Percentiles rank a stretch among this genome's conserved stretches.
Conservation (phyloP, 768 basidiomycete species). For the Candolleomyces aberdarensis region DNA sequence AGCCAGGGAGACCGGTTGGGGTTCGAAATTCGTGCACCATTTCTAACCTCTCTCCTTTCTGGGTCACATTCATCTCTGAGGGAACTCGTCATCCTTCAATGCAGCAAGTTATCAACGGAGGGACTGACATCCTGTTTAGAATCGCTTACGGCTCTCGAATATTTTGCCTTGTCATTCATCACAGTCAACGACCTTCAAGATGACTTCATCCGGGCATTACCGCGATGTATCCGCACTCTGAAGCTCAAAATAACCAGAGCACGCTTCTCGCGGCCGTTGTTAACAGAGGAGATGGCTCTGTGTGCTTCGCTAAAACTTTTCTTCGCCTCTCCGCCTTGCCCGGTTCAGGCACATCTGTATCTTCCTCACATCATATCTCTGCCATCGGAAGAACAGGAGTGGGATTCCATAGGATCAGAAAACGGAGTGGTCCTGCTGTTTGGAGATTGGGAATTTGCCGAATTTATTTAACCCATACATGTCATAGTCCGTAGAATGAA, state of each 20-base stretch:
- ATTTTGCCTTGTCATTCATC: constrained; percentile 32
- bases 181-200: constrained; percentile 31
- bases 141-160: constrained; percentile 24
- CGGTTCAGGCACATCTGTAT: neutral
- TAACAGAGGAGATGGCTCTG: constrained; percentile 28
- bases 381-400: neutral
- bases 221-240: constrained; percentile 24
- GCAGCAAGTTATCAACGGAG: constrained; percentile 27
- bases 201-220: constrained; percentile 28
- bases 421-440: neutral
- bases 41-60: constrained; percentile 27
- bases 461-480: neutral
- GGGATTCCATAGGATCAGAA: neutral
- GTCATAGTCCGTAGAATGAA: no score
- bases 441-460: neutral
- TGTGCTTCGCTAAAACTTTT: constrained; percentile 27
- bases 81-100: constrained; percentile 33
- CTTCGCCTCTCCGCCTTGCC: neutral
- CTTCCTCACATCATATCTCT: neutral
- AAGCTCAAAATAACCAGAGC: constrained; percentile 35
- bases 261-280: constrained; percentile 26
- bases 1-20: constrained; percentile 29
- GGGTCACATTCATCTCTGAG: constrained; percentile 19
- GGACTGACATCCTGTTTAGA: constrained; percentile 26
- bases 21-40: constrained; percentile 33